phyloP scores from a whole-genome alignment of 225 moss, liverwort and hornwort genomes.

The Pleurozium schreberi region DNA sequence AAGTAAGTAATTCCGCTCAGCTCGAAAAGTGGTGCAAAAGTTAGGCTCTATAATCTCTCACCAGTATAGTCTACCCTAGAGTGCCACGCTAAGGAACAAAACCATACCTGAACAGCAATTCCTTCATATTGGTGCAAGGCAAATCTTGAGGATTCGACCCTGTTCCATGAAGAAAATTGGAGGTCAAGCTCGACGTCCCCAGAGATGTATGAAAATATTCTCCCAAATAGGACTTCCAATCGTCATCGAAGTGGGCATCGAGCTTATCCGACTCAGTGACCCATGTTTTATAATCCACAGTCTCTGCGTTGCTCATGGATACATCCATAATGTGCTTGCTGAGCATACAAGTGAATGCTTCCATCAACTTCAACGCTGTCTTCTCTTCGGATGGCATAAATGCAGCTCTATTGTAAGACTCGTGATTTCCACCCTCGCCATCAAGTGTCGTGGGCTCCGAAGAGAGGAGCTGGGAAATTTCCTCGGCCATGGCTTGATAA shows the following conservation, averaged over 20 bases:
- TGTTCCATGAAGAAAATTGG: background rate
- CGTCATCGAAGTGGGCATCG: conserved; percentile 3
- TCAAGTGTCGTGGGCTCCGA: background rate
- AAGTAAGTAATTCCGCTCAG: background rate
- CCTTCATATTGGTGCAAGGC: background rate
- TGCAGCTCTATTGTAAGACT: background rate
- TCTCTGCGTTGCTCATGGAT: background rate
- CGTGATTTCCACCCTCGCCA: background rate
- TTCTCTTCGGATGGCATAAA: conserved; percentile 14
- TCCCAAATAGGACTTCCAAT: conserved; percentile 16
- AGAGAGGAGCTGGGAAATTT: conserved; percentile 1
- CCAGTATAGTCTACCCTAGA: background rate
- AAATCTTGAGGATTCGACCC: background rate
- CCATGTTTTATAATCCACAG: conserved; percentile 17
- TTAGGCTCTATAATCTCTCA: background rate
- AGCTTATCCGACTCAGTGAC: conserved; percentile 16
- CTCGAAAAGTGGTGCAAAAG: background rate
- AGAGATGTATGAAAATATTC: background rate
- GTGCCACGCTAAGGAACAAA: background rate
- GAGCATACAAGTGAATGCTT: conserved; percentile 29
- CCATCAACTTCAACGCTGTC: conserved; percentile 10
- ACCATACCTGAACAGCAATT: conserved; percentile 23
- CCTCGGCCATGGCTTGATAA: conserved; percentile 6
- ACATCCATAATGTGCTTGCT: conserved; percentile 39
- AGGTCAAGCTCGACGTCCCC: background rate